Base-by-base conservation (phyloP, 306 rosid genomes). In the Abrus precatorius region DNA sequence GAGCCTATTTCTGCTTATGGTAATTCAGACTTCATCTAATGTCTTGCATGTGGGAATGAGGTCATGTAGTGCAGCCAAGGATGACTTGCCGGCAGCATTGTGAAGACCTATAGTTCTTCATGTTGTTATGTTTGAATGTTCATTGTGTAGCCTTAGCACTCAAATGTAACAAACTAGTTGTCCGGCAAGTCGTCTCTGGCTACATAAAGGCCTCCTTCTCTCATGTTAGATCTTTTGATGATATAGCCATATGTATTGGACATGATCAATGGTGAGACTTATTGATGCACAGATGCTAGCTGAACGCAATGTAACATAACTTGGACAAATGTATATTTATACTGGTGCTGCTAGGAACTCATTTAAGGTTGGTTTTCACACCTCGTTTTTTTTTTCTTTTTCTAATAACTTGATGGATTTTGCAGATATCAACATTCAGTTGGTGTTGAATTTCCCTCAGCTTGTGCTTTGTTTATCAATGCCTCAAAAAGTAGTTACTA, bases 11-110 rank as follows among this genome's bases (percentile, higher is more conserved):
- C 8, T 48, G 50, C 30, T 44, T 38, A 66, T 66, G 76, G 54
- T 47, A 47, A 56, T 50, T 53, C 8, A 40, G 74, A 13, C 45
- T 79, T 91, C 94, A 76, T 94, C 93, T n/a, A 56, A 40, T 60
- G 87, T 91, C 93, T 87, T 82, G 95, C 98, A 92, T 94, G 98
- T 89, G 94, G 87, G 86, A 84, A 95, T 82, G 95, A 95, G 97
- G 91, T 74, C 80, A 82, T 76, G 85, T 84, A 60, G 40, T 91
- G 89, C 92, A 95, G 98, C 98, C 98, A 95, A 95, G 97, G 98
- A 95, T 95, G 98, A 95, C 94, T 95, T 95, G 98, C 97, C 97
- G 97, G 86, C 73, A 47, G 9, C 33, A 33, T 5, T 68, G 20
- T 30, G 54, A 5, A 7, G 6, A 54, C 30, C 13, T 14, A 0